Conservation (phyloP, 2,329 filamentous ascomycete genomes). For the Aspergillus floridensis region DNA sequence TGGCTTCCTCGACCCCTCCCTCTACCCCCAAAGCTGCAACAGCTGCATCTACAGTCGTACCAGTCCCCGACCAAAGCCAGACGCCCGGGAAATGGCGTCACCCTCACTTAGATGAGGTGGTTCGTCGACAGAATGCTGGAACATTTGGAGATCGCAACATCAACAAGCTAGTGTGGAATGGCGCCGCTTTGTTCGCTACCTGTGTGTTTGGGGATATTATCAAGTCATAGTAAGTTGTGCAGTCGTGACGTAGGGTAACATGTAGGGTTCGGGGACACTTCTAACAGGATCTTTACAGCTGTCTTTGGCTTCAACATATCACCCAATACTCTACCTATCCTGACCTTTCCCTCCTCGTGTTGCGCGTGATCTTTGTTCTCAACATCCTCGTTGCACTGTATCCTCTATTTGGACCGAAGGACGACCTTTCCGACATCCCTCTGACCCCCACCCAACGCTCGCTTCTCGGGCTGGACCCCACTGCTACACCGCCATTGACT, state of each 20-base stretch:
- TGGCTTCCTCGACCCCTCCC: conserved; percentile 38
- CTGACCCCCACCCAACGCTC: conserved; percentile 85
- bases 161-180: conserved; percentile 67
- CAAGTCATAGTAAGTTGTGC: conserved; percentile 36
- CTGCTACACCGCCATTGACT: conserved; percentile 60
- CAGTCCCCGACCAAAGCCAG: conserved; percentile 32
- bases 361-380: conserved; percentile 62
- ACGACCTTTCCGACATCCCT: conserved; percentile 83
- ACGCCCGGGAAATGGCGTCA: conserved; percentile 82
- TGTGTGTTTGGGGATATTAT: conserved; percentile 45
- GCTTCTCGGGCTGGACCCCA: conserved; percentile 75
- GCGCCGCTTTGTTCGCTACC: conserved; percentile 52
- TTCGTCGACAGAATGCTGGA: conserved; percentile 71
- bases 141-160: conserved; percentile 78
- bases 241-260: not conserved
- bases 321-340: conserved; percentile 40
- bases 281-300: conserved; percentile 29
- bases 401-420: conserved; percentile 69
- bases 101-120: conserved; percentile 83
- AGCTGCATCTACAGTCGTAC: conserved; percentile 26
- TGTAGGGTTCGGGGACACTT: not conserved
- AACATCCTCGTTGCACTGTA: conserved; percentile 70
- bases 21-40: conserved; percentile 38
- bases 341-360: conserved; percentile 50
- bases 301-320: conserved; percentile 35